Conservation (phyloP, 2,329 filamentous ascomycete species). For the Coniosporium tulheliwenetii region DNA sequence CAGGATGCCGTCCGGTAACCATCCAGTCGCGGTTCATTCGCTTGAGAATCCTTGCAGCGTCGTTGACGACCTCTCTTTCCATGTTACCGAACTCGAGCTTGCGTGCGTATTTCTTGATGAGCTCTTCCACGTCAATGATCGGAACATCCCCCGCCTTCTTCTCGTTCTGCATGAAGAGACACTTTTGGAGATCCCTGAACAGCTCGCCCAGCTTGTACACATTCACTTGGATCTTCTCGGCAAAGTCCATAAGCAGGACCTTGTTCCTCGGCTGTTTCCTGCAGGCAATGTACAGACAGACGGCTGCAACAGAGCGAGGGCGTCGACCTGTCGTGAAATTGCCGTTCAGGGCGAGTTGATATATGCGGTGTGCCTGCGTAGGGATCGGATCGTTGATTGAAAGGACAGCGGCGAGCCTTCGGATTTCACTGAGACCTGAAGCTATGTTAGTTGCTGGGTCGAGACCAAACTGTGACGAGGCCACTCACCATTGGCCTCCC, state of each 20-base stretch:
- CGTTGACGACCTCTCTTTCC: slow-evolving; percentile 70
- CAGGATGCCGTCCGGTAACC: slow-evolving; percentile 81
- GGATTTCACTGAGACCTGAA: slow-evolving; percentile 27
- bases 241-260: slow-evolving; percentile 89
- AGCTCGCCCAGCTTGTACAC: slow-evolving; percentile 57
- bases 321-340: slow-evolving; percentile 69
- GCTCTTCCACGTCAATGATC: slow-evolving; percentile 64
- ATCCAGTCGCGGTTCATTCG: slow-evolving; percentile 98
- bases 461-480: neutral
- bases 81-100: slow-evolving; percentile 80
- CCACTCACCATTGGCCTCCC: slow-evolving; percentile 8
- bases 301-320: slow-evolving; percentile 72
- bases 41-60: slow-evolving; percentile 73
- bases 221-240: slow-evolving; percentile 53
- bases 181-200: slow-evolving; percentile 67
- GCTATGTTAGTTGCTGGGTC: neutral
- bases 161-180: slow-evolving; percentile 49
- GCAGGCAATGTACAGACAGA: slow-evolving; percentile 80
- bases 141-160: slow-evolving; percentile 32
- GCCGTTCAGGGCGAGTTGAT: slow-evolving; percentile 39
- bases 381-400: slow-evolving; percentile 19
- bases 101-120: slow-evolving; percentile 81
- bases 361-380: slow-evolving; percentile 24
- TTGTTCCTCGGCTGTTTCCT: slow-evolving; percentile 65
- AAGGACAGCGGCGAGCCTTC: slow-evolving; percentile 20